Base-by-base conservation (phyloP, 2,329 filamentous ascomycete species). In the Aspergillus persii region DNA sequence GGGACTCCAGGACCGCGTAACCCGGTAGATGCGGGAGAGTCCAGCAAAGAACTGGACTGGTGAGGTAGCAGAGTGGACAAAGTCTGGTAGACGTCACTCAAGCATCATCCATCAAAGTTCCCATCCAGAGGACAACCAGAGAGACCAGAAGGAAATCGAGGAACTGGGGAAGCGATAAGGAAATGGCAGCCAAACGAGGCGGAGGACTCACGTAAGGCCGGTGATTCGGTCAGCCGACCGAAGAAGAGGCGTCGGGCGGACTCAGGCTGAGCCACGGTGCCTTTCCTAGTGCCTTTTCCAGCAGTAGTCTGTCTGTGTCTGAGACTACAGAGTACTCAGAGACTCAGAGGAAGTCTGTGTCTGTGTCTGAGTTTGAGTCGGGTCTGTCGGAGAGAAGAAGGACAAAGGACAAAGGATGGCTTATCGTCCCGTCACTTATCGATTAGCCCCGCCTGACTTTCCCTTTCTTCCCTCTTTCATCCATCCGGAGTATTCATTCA, bases 1-100 rank as follows among this genome's bases (percentile, higher is more conserved):
- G 66, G 66, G 59, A 59, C 61, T n/a, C 29, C 39, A 12, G 27
- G 61, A 62, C 61, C 62, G 61, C 63, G 63, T 64, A 65, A 64
- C 61, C 56, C 54, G 50, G 57, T 44, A 39, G 54, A 27, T 60
- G 60, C 54, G 57, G 58, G 60, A 60, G 41, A 51, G 54, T 36
- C 46, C 33, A 53, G 49, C 27, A 47, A 11, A 5, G 18, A 46
- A 4, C 23, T 18, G 41, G 23, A 46, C n/a, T 46, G 23, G 44
- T 47, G 23, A 47, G 44, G 23, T 47, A 47, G 39, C 15, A 12
- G 31, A 51, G 8, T n/a, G 31, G 30, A 8, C 30, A 31, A 31
- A 31, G 30, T 31, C 30, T 31, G 30, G 51, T 30, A 50, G 57
- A 63, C 59, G 63, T 63, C 63, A 63, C 55, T 47, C 29, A 23